Evolutionary conservation across 495 filamentous ascomycete genomes (phyloP).

Genomic region (Neurospora sp.): DNA sequence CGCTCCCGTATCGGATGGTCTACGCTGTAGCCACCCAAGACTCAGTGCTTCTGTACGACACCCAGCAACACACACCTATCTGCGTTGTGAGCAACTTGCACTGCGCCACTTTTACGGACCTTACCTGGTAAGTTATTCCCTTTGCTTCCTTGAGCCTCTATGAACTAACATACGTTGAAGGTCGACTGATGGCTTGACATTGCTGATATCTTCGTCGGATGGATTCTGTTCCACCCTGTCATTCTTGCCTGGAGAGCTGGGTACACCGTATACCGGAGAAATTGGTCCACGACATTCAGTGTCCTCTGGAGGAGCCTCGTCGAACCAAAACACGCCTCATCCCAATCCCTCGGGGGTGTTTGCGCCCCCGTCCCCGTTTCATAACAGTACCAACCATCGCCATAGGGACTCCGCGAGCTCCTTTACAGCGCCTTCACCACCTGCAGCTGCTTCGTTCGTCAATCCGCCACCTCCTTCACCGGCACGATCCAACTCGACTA

Average conservation of each 20-base stretch:
- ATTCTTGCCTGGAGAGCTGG: constrained; percentile 77
- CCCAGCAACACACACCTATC: constrained; percentile 87
- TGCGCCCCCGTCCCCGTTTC: constrained; percentile 48
- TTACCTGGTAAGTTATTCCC: constrained; percentile 65
- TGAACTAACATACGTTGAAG: constrained; percentile 39
- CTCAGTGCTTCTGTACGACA: constrained; percentile 92
- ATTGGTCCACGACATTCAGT: constrained; percentile 38
- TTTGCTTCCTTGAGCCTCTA: neutral
- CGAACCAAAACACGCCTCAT: constrained; percentile 50
- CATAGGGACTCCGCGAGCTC: constrained; percentile 39
- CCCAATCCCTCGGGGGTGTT: constrained; percentile 53
- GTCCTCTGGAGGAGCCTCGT: constrained; percentile 30
- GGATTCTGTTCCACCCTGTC: constrained; percentile 91
- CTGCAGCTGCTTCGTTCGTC: constrained; percentile 34
- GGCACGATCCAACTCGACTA: constrained; percentile 73
- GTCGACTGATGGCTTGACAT: constrained; percentile 83
- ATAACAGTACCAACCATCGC: constrained; percentile 31
- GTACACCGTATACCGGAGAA: constrained; percentile 69
- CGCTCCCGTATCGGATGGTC: constrained; percentile 82
- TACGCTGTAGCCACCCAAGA: constrained; percentile 98
- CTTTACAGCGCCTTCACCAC: constrained; percentile 48
- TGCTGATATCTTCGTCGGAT: constrained; percentile 94
- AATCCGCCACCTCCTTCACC: constrained; percentile 59
- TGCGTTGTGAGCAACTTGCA: constrained; percentile 94
- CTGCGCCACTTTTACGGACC: constrained; percentile 92